phyloP scores from a whole-genome alignment of 2,329 filamentous ascomycete species.

The Venturia aucupariae region DNA sequence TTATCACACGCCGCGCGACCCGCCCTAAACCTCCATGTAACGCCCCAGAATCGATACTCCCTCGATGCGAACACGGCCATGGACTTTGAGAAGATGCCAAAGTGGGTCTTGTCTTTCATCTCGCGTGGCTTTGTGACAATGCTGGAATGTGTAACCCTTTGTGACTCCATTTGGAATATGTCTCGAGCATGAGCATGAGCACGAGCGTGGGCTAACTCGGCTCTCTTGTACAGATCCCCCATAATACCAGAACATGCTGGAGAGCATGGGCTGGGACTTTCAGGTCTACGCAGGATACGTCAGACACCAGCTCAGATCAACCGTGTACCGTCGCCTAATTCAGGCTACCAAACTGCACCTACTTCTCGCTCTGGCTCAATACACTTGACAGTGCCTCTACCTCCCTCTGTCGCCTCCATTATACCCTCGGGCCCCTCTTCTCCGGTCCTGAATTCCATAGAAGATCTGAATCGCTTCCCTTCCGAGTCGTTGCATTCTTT shows the following conservation, averaged over 20 bases:
- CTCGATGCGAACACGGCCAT: constrained; percentile 60
- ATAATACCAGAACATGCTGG: constrained; percentile 66
- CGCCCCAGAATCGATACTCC: constrained; percentile 58
- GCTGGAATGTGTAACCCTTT: background rate
- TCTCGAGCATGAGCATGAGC: background rate
- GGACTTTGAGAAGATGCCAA: constrained; percentile 64
- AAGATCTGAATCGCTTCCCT: constrained; percentile 87
- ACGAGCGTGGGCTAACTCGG: constrained; percentile 11
- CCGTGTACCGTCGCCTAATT: constrained; percentile 44
- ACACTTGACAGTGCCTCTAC: constrained; percentile 53
- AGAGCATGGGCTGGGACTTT: constrained; percentile 76
- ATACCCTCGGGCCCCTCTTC: constrained; percentile 56
- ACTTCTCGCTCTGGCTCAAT: constrained; percentile 61
- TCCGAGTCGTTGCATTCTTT: constrained; percentile 96
- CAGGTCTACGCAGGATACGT: constrained; percentile 85
- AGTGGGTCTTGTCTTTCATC: constrained; percentile 42
- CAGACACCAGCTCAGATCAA: constrained; percentile 53
- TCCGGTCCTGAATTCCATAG: constrained; percentile 59
- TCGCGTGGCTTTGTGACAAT: background rate
- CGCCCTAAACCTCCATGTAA: constrained; percentile 42
- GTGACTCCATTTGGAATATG: background rate
- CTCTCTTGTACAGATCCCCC: constrained; percentile 53
- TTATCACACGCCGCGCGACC: constrained; percentile 26
- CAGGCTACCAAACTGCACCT: constrained; percentile 22
- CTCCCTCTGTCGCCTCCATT: constrained; percentile 32